Percentiles rank a stretch among this genome's conserved stretches.
Evolutionary conservation across 1,139 yeast species (phyloP).

Genomic region (Nakaseomyces glabratus): DNA sequence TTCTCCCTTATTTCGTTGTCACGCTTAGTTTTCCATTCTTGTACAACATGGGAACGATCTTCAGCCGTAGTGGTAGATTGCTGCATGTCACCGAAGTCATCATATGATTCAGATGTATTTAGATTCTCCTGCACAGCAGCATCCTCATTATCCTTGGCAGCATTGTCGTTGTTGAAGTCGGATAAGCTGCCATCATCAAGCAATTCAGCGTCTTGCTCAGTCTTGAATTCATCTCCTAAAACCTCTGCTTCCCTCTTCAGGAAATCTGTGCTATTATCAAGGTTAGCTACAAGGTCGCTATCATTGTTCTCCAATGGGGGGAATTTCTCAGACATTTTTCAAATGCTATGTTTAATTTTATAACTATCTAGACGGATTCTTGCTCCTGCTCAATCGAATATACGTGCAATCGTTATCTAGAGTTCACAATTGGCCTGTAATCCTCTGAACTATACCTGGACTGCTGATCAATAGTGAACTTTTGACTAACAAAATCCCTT

Average conservation of each 20-base stretch:
- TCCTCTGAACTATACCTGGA: no score
- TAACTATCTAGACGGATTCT: no score
- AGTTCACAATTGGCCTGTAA: no score
- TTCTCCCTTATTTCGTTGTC: slow-evolving; percentile 73
- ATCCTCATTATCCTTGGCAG: slow-evolving; percentile 20
- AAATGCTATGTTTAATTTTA: no score
- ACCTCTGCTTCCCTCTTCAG: slow-evolving; percentile 77
- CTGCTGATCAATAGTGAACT: no score
- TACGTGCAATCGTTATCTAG: no score
- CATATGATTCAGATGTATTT: slow-evolving; percentile 27
- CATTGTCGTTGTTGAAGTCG: slow-evolving; percentile 39
- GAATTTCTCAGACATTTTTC: slow-evolving; percentile 73
- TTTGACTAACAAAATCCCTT: no score
- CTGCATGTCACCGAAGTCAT: slow-evolving; percentile 28
- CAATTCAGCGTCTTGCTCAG: slow-evolving; percentile 54
- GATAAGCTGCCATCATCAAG: slow-evolving; percentile 36
- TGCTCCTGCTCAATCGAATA: no score
- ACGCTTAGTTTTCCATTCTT: slow-evolving; percentile 80
- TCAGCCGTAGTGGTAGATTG: slow-evolving; percentile 19
- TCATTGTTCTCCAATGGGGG: slow-evolving; percentile 63
- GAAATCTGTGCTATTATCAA: slow-evolving; percentile 48
- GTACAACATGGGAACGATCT: slow-evolving; percentile 49
- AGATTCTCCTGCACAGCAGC: slow-evolving; percentile 17
- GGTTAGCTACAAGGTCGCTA: slow-evolving; percentile 27
- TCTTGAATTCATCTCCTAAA: slow-evolving; percentile 68